phyloP scores from a whole-genome alignment of 2,329 filamentous ascomycete genomes.

The Talaromyces amestolkiae region DNA sequence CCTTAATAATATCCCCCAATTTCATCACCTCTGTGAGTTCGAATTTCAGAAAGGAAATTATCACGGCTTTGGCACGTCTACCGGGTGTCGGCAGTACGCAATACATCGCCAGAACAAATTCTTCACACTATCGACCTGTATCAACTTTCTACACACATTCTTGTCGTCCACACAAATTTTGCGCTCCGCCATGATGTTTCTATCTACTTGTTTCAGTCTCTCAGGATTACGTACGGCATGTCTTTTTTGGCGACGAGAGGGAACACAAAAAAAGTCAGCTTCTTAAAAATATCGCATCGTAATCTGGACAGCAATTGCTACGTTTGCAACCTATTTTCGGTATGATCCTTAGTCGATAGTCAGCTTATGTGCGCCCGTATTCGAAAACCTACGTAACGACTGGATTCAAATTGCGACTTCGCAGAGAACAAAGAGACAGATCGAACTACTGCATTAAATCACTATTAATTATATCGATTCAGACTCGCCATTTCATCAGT shows the following conservation, averaged over 20 bases:
- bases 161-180: slow-evolving; percentile 31
- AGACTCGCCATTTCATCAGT: background rate
- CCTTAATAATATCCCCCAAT: slow-evolving; percentile 15
- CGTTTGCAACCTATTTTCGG: slow-evolving; percentile 36
- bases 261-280: slow-evolving; percentile 33
- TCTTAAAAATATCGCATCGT: slow-evolving; percentile 40
- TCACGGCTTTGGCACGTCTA: slow-evolving; percentile 35
- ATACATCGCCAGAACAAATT: slow-evolving; percentile 29
- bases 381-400: slow-evolving; percentile 43
- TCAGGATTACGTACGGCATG: slow-evolving; percentile 36
- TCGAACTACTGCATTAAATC: slow-evolving; percentile 11
- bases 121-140: slow-evolving; percentile 32
- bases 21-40: slow-evolving; percentile 33
- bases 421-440: slow-evolving; percentile 16
- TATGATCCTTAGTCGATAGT: slow-evolving; percentile 41
- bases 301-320: slow-evolving; percentile 45
- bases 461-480: slow-evolving; percentile 7
- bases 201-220: slow-evolving; percentile 33
- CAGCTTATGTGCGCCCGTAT: slow-evolving; percentile 40
- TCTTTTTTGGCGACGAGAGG: slow-evolving; percentile 37
- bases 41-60: slow-evolving; percentile 21
- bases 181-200: slow-evolving; percentile 40
- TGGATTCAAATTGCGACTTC: slow-evolving; percentile 39
- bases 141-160: slow-evolving; percentile 30
- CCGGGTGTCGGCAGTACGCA: slow-evolving; percentile 36